Percentiles rank a stretch among this genome's conserved stretches.
These are phyloP conservation scores for Inonotus hispidus DNA, from an alignment of 1,284 basidiomycete genomes.

Conservation along the genomic window DNA sequence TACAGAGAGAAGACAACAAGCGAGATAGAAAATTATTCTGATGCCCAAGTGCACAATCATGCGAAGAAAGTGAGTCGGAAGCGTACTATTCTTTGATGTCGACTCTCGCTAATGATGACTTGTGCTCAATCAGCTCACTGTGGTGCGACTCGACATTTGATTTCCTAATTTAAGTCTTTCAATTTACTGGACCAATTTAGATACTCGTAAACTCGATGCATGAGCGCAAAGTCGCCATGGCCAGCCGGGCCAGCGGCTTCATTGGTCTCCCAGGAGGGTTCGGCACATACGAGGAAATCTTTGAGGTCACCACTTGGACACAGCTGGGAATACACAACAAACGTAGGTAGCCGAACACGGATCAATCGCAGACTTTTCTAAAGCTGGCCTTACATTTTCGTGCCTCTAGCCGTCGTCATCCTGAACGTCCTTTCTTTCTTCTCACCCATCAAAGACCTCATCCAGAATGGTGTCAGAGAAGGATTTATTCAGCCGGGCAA, in stretches of 20 bases:
- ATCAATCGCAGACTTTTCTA: conserved; percentile 15
- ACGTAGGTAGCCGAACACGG: conserved; percentile 44
- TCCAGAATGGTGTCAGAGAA: conserved; percentile 59
- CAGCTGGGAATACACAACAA: conserved; percentile 87
- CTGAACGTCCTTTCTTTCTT: conserved; percentile 81
- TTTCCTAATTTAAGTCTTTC: background rate
- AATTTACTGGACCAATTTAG: conserved; percentile 28
- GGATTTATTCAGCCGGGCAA: conserved; percentile 73
- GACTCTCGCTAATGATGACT: background rate
- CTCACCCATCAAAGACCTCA: conserved; percentile 68
- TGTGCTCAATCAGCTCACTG: background rate
- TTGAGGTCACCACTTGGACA: conserved; percentile 91
- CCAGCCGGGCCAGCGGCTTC: conserved; percentile 71
- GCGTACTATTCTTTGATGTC: background rate
- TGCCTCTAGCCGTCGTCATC: conserved; percentile 62
- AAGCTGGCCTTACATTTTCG: background rate
- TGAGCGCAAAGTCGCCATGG: conserved; percentile 88
- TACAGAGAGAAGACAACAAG: conserved; percentile 36
- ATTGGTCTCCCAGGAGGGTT: conserved; percentile 87
- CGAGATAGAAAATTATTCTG: conserved; percentile 25
- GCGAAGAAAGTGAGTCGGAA: conserved; percentile 36
- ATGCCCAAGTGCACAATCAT: conserved; percentile 35
- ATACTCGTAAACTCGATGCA: conserved; percentile 86
- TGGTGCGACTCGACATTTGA: background rate
- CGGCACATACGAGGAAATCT: conserved; percentile 89